phyloP scores from a whole-genome alignment of 2,329 filamentous ascomycete genomes.

The Laburnicola sp. region DNA sequence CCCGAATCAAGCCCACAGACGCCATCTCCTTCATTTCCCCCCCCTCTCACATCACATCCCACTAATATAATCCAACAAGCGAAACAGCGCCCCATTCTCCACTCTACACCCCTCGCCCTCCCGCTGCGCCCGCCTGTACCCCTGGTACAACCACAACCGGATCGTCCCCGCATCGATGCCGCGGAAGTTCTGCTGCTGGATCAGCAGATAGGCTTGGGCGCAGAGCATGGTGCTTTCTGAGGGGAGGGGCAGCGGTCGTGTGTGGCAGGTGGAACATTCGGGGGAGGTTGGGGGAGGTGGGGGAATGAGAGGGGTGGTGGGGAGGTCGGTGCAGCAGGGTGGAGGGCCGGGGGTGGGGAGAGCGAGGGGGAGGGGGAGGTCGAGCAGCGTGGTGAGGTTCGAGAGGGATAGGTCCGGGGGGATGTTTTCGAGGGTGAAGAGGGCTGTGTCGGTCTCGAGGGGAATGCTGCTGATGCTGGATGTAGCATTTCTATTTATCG shows the following conservation, averaged over 20 bases:
- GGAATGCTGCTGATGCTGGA: not conserved
- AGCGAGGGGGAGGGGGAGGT: not conserved
- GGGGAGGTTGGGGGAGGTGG: conserved; percentile 12
- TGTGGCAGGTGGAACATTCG: conserved; percentile 35
- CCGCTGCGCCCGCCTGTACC: conserved; percentile 30
- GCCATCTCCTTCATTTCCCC: not conserved
- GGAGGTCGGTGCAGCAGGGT: conserved; percentile 29
- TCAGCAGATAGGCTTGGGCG: conserved; percentile 39
- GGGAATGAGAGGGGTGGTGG: not conserved
- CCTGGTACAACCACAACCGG: conserved; percentile 37
- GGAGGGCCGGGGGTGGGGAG: conserved; percentile 19
- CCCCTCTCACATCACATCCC: conserved; percentile 18
- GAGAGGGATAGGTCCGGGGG: conserved; percentile 8
- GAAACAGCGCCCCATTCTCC: conserved; percentile 39
- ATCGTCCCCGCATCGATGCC: conserved; percentile 37
- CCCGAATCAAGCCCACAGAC: no score
- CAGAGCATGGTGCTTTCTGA: conserved; percentile 41
- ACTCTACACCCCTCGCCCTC: conserved; percentile 41
- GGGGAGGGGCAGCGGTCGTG: conserved; percentile 28
- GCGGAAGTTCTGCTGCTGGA: conserved; percentile 41
- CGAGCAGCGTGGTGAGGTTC: not conserved
- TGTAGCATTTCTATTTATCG: not conserved
- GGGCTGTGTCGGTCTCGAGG: conserved; percentile 3
- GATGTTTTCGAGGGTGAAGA: conserved; percentile 5
- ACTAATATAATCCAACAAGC: conserved; percentile 43